Percentiles rank a stretch among this genome's conserved stretches.
phyloP scores from a whole-genome alignment of 2,329 filamentous ascomycete species.

The Pseudonectria foliicola region DNA sequence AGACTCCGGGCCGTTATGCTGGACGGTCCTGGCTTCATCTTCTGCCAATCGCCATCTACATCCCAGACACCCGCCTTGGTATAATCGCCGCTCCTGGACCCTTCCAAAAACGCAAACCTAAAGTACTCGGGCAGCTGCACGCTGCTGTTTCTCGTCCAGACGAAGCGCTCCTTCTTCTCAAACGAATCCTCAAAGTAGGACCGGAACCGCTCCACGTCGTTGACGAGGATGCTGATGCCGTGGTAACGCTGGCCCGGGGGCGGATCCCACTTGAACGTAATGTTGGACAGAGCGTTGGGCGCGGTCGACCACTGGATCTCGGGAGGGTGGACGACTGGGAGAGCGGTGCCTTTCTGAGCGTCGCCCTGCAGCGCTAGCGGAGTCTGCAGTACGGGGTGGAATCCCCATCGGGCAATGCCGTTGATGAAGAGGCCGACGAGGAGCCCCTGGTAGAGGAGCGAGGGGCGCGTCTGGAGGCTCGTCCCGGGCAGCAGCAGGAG shows the following conservation, averaged over 20 bases:
- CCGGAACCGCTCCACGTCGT: constrained; percentile 77
- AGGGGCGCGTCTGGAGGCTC: constrained; percentile 76
- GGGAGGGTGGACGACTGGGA: constrained; percentile 47
- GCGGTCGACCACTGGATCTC: constrained; percentile 36
- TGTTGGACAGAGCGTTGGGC: constrained; percentile 48
- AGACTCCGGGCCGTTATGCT: constrained; percentile 28
- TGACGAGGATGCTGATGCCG: constrained; percentile 73
- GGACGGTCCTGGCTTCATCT: constrained; percentile 58
- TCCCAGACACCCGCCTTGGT: constrained; percentile 69
- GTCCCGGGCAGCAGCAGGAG: constrained; percentile 84
- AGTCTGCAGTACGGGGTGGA: constrained; percentile 82
- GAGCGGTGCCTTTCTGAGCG: constrained; percentile 52
- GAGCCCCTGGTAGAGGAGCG: constrained; percentile 81
- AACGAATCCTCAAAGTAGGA: constrained; percentile 57
- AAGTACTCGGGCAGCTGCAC: constrained; percentile 61
- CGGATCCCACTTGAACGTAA: constrained; percentile 51
- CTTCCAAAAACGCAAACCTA: constrained; percentile 66
- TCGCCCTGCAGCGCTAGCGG: constrained; percentile 64
- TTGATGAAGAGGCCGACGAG: constrained; percentile 90
- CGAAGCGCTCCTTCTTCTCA: constrained; percentile 39
- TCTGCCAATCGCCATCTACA: constrained; percentile 54
- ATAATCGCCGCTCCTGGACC: constrained; percentile 59
- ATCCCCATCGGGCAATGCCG: constrained; percentile 85
- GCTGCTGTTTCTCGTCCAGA: constrained; percentile 48
- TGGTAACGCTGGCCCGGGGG: constrained; percentile 50